These are phyloP conservation scores for Calycina herbarum DNA, from an alignment of 2,329 filamentous ascomycete species.

Conservation along the genomic window DNA sequence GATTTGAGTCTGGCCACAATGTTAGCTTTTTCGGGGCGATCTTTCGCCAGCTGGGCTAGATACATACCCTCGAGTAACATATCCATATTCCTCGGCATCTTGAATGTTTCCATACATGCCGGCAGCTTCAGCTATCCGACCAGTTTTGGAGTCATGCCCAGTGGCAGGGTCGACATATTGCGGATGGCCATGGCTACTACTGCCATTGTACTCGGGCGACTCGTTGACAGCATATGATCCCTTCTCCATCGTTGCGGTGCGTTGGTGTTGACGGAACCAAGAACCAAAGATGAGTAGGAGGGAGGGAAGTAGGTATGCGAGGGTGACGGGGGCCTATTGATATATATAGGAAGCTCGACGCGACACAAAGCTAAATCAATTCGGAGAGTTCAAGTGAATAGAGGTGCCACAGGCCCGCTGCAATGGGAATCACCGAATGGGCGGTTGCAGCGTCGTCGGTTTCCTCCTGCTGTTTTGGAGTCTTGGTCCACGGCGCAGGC, in stretches of 20 bases:
- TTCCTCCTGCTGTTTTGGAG: conserved; percentile 4
- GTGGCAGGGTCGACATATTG: conserved; percentile 28
- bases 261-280: conserved; percentile 11
- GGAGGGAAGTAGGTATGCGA: neutral
- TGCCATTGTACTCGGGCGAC: conserved; percentile 24
- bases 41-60: neutral
- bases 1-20: conserved; percentile 37
- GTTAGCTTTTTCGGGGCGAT: neutral
- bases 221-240: conserved; percentile 27
- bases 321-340: conserved; percentile 11
- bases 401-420: conserved; percentile 6
- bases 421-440: conserved; percentile 4
- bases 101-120: conserved; percentile 53
- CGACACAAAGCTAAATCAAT: conserved; percentile 11
- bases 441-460: neutral
- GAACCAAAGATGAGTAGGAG: conserved; percentile 15
- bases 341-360: conserved; percentile 15
- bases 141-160: conserved; percentile 34
- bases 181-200: conserved; percentile 14
- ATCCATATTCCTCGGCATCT: conserved; percentile 51
- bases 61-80: conserved; percentile 49
- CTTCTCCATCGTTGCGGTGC: conserved; percentile 31
- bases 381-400: conserved; percentile 9
- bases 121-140: conserved; percentile 47
- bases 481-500: conserved; percentile 3